Base-by-base conservation (phyloP, 257 asterid species). In the Agastache rugosa region DNA sequence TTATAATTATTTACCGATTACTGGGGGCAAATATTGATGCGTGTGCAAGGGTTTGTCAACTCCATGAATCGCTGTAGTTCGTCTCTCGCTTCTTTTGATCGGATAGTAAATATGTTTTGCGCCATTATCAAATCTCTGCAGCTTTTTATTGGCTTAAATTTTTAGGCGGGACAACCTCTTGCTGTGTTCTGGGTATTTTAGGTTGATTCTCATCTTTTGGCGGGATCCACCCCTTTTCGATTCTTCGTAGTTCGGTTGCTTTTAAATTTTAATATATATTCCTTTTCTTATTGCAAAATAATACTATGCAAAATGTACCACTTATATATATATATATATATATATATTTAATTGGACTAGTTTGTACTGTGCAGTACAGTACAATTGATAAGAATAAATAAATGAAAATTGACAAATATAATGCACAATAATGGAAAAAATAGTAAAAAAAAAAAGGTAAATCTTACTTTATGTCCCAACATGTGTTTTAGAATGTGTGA, bases 51-150 rank as follows among this genome's bases (percentile, higher is more conserved):
- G 27, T 60, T 20, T 10, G 17, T 58, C 19, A 53, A 59, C 12
- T 66, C 14, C 0, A n/a, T 56, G 55, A 27, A 39, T 42, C 53
- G 67, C 55, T 6, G 39, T 11, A 55, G 37, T 29, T 44, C 31
- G 16, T n/a, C 74, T n/a, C 56, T 15, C 22, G n/a, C 5, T 17
- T 45, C 10, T 3, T 11, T 15, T 17, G 15, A 48, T 35, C 47
- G 19, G 78, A 59, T 35, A 4, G 19, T 14, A 25, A 58, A 61
- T 45, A 47, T 10, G 31, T n/a, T 2, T 35, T 42, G 16, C 77
- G 77, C 78, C 75, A 75, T 75, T 70, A 37, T 71, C 72, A 22
- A 16, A 64, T 35, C 75, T 79, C 83, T 70, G 83, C 75, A 64
- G 48, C 63, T 29, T 50, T 45, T 64, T 23, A 42, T n/a, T 37